Conservation (phyloP, 2,329 filamentous ascomycete species). For the Chrysosporium keratinophilum region DNA sequence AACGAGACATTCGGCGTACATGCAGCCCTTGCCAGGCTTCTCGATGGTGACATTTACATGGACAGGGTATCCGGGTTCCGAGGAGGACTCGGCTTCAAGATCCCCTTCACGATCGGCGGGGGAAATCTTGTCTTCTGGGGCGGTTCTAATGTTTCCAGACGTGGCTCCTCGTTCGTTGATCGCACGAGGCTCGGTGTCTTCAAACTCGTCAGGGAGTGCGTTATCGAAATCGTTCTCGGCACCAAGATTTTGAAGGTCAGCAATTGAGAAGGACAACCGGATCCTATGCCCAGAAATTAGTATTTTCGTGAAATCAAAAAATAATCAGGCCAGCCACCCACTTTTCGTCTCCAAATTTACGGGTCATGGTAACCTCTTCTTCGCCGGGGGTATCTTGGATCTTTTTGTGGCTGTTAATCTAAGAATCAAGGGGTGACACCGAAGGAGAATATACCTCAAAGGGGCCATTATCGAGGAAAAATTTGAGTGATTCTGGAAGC, state of each 20-base stretch:
- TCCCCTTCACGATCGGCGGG: conserved; percentile 50
- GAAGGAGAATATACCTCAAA: conserved; percentile 55
- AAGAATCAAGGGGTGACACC: neutral
- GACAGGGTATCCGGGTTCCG: conserved; percentile 59
- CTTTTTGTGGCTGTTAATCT: conserved; percentile 23
- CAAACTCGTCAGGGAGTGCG: conserved; percentile 49
- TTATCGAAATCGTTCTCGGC: conserved; percentile 49
- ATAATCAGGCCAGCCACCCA: conserved; percentile 36
- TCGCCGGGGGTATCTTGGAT: conserved; percentile 67
- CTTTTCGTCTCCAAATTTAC: conserved; percentile 81
- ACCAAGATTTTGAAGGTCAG: conserved; percentile 62
- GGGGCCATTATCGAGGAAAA: conserved; percentile 75
- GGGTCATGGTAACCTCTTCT: conserved; percentile 76
- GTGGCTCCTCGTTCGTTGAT: conserved; percentile 45
- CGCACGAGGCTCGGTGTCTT: conserved; percentile 44
- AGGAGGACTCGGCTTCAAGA: conserved; percentile 40
- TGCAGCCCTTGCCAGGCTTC: conserved; percentile 72
- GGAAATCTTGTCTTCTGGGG: conserved; percentile 47
- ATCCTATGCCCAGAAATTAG: conserved; percentile 43
- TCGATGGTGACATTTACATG: conserved; percentile 79
- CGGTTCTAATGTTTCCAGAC: conserved; percentile 45
- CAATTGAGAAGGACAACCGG: conserved; percentile 72
- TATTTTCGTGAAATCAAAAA: neutral
- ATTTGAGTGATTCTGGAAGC: conserved; percentile 66
- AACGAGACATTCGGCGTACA: conserved; percentile 76